Conservation (phyloP, 768 basidiomycete species). For the Hygrophorus russula region DNA sequence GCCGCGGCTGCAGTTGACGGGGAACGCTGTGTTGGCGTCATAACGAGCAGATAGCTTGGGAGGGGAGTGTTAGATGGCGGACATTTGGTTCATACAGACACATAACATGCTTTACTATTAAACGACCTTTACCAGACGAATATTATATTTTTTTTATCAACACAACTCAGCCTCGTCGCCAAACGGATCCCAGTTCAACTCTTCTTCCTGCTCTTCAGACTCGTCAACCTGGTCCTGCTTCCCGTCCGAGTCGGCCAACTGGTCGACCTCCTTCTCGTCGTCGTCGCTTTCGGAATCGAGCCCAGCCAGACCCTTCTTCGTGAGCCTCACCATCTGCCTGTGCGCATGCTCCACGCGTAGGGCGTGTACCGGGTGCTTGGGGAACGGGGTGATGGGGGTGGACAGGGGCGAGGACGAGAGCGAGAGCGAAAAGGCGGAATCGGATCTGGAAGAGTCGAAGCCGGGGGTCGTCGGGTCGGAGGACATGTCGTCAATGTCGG, state of each 20-base stretch:
- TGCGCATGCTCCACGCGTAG: slow-evolving; percentile 1
- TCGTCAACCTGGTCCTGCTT: neutral
- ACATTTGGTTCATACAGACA: too few species aligned
- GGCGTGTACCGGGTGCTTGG: neutral
- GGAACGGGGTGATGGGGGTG: slow-evolving; percentile 3
- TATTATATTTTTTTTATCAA: too few species aligned
- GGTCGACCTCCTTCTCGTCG: slow-evolving; percentile 2
- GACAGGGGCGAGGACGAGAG: neutral
- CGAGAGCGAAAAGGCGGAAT: neutral
- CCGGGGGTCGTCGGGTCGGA: neutral
- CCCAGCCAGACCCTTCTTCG: slow-evolving; percentile 2
- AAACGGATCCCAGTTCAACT: neutral
- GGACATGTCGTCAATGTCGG: neutral
- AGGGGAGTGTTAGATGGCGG: too few species aligned
- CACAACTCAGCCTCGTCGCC: neutral
- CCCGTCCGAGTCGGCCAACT: neutral
- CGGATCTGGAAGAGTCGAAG: neutral
- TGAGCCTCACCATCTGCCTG: slow-evolving; percentile 2
- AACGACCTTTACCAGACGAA: too few species aligned
- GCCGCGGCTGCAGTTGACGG: too few species aligned
- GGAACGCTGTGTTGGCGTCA: too few species aligned
- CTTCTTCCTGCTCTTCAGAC: neutral
- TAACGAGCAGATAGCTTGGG: too few species aligned
- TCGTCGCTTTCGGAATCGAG: neutral
- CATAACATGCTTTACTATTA: too few species aligned